Evolutionary conservation across 768 basidiomycete species (phyloP), one percentile per base, ranked within the genome.

Genomic region (Amylocystis lapponica): DNA sequence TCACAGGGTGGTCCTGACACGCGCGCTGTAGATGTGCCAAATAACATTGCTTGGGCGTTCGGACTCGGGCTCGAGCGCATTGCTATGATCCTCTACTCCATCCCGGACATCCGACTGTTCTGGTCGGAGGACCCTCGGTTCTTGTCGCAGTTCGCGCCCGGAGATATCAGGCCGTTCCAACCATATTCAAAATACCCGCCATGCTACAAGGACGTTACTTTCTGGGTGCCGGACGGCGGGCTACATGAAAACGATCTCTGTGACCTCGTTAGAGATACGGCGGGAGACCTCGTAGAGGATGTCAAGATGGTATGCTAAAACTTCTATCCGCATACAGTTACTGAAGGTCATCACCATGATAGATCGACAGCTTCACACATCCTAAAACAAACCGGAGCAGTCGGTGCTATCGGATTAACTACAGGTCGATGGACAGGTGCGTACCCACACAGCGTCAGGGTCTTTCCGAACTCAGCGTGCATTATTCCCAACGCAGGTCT

Each of bases 231-330:
- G 0, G 39, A 47, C 9, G 32, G 44, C 16, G 68, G 74, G 36
- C 69, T 93, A 53, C 93, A 96, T 60, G 95, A 97, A 52, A 97
- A 98, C 58, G 96, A 99, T 62, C 88, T 97, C 57, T 98, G 90
- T 58, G 96, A 99, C 57, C 72, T 94, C 31, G 88, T 99, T 12
- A 73, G 96, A 40, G 94, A 96, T 52, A 78, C 86, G 5, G 92
- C 88, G 4, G 95, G 95, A 4, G 94, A 98, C 59, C 53, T 95
- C 48, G 91, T 86, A 0, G 95, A 98, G 62, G 84, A 87, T 49
- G 94, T 98, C 10, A 77, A 84, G 60, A 71, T 83, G 69, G 96
- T 88, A 54, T 55, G 77, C 59, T 7, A 8, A 11, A 35, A 5
- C 36, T 17, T 10, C 14, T 13, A 35, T 22, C 25, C 25, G 29